Evolutionary conservation across 805 yeast species (phyloP).

Genomic region (Yarrowia bubula): DNA sequence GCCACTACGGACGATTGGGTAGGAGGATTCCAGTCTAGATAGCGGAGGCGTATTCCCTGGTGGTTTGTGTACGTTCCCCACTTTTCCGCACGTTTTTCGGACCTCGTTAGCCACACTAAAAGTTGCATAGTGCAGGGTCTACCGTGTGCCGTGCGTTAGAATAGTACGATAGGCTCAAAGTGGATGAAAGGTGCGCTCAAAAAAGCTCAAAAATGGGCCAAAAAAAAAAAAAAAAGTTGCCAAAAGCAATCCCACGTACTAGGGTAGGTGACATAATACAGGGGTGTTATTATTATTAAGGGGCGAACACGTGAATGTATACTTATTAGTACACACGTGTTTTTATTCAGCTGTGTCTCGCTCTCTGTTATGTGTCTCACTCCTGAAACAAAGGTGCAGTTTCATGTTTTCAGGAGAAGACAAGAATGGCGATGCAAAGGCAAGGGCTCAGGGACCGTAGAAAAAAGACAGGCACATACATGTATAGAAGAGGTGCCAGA

Average conservation of each 20-base stretch:
- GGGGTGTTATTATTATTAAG: neutral
- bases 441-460: no score
- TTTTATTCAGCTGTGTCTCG: neutral
- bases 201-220: no score
- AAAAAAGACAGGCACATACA: neutral
- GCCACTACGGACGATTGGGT: no score
- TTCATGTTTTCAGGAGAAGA: neutral
- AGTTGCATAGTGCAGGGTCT: constrained; percentile 3
- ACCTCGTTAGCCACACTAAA: neutral
- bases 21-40: neutral
- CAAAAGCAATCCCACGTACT: neutral
- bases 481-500: neutral
- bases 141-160: neutral
- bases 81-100: no score
- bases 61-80: no score
- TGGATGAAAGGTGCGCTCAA: no score
- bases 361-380: neutral
- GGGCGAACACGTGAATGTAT: no score
- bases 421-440: neutral
- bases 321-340: no score
- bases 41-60: neutral
- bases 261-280: neutral
- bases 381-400: constrained; percentile 5
- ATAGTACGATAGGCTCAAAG: no score
- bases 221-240: no score